Base-by-base conservation (phyloP, 2,329 filamentous ascomycete species). In the Paecilomyces dactylethromorphus region DNA sequence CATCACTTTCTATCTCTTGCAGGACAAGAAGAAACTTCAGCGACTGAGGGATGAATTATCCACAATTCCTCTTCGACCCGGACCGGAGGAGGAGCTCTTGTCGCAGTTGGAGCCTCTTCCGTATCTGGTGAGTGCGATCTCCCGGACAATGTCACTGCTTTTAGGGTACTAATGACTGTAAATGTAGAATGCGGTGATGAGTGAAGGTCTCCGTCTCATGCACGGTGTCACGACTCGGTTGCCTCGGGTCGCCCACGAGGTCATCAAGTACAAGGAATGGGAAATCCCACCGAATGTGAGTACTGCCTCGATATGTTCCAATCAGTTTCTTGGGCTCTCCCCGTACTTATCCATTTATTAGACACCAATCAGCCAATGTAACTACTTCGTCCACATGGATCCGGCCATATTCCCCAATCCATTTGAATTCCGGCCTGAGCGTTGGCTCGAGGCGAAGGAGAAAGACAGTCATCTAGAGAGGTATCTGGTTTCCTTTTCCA, bases 401-500 rank as follows among this genome's bases (percentile, higher is more conserved):
- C 66, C 71, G 52, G 58, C 62, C 5, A 64, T 77, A 29, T 77
- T 77, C 57, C 73, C 74, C 0, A 59, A 74, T n/a, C 67, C 74
- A 0, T 58, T 69, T 6, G 57, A 56, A 0, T 78, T 76, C 65
- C 61, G 64, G 3, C 75, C 75, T 2, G 74, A 76, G 18, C 65
- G 75, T 57, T 78, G 74, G 71, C 64, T 74, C 13, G 63, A 71
- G 50, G 61, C 63, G 74, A 63, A 66, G 11, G 62, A 66, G 2
- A 63, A 69, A 21, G 70, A 72, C 3, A 64, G 71, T n/a, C 66
- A 69, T 1, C 64, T 76, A 10, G 66, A 74, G 21, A 69, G 66
- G 31, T 76, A 74, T 56, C 59, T 78, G 33, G 68, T 78, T 8
- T 60, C 71, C 0, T 79, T 79, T 56, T 68, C 68, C 33, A 71